A percentile compares a stretch with the other conserved stretches of the same genome.
phyloP scores from a whole-genome alignment of 2,329 filamentous ascomycete species.

The Aspergillus tubingensis region DNA sequence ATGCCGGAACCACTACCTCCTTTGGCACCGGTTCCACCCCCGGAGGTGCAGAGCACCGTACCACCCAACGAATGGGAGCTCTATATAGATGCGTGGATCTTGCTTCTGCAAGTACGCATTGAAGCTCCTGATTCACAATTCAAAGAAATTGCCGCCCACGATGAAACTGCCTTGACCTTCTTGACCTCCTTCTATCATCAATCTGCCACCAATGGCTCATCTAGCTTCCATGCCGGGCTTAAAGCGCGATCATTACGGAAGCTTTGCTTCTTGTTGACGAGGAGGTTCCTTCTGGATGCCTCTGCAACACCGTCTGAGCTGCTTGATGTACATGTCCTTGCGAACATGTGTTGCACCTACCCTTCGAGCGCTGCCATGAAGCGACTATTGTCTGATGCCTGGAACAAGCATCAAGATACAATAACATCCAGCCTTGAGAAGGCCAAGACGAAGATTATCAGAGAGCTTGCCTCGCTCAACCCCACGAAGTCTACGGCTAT shows the following conservation, averaged over 20 bases:
- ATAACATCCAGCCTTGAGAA: slow-evolving; percentile 41
- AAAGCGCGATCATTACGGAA: slow-evolving; percentile 59
- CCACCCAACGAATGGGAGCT: slow-evolving; percentile 72
- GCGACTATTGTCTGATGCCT: slow-evolving; percentile 54
- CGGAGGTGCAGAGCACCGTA: slow-evolving; percentile 66
- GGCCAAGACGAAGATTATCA: slow-evolving; percentile 37
- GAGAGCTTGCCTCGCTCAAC: slow-evolving; percentile 27
- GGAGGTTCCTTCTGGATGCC: slow-evolving; percentile 56
- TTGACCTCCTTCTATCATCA: slow-evolving; percentile 68
- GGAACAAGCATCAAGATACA: slow-evolving; percentile 37
- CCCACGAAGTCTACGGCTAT: slow-evolving; percentile 19
- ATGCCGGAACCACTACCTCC: slow-evolving; percentile 61
- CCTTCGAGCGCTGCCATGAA: slow-evolving; percentile 62
- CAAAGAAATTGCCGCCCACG: slow-evolving; percentile 50
- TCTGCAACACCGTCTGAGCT: slow-evolving; percentile 51
- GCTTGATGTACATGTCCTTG: slow-evolving; percentile 67
- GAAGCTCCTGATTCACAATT: slow-evolving; percentile 61
- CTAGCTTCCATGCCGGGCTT: slow-evolving; percentile 28
- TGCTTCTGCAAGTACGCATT: slow-evolving; percentile 67
- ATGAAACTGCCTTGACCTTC: slow-evolving; percentile 64
- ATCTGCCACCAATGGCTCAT: slow-evolving; percentile 43
- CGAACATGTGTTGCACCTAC: slow-evolving; percentile 68
- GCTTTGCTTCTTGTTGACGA: slow-evolving; percentile 64
- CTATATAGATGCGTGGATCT: slow-evolving; percentile 74
- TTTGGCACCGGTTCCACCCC: slow-evolving; percentile 75